A percentile compares a stretch with the other conserved stretches of the same genome.
These are phyloP conservation scores for Gastrolobium bilobum DNA, from an alignment of 306 rosid species.

Conservation along the genomic window DNA sequence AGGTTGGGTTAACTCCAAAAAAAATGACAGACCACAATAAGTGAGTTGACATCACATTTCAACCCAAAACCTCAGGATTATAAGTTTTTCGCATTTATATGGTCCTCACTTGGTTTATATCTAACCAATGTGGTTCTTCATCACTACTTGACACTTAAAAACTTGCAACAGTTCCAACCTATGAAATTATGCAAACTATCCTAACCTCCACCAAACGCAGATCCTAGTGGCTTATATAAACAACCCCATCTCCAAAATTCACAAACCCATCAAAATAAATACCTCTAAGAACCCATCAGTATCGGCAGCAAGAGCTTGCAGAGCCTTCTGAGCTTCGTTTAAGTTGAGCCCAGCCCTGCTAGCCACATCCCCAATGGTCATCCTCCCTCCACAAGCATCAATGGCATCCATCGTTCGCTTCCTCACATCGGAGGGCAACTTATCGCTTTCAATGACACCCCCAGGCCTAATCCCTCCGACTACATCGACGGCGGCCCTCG, in stretches of 20 bases:
- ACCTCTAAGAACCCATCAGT: constrained; percentile 93
- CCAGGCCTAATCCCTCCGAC: constrained; percentile 70
- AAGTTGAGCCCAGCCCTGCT: constrained; percentile 87
- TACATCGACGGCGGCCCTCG: constrained; percentile 64
- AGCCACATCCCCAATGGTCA: constrained; percentile 90
- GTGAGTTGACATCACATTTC: too few species aligned
- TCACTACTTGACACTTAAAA: too few species aligned
- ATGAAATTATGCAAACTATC: too few species aligned
- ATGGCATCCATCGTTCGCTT: constrained; percentile 96
- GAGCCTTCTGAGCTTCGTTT: constrained; percentile 87
- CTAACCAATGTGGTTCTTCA: too few species aligned
- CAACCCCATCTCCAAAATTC: not conserved
- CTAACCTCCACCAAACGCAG: too few species aligned
- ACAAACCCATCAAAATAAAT: not conserved
- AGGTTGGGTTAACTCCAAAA: too few species aligned
- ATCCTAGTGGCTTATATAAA: too few species aligned
- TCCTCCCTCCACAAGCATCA: constrained; percentile 83
- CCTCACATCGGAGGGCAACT: constrained; percentile 77
- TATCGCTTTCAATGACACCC: constrained; percentile 78
- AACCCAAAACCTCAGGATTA: too few species aligned
- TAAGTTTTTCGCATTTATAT: too few species aligned
- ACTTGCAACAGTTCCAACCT: too few species aligned
- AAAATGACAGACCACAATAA: too few species aligned
- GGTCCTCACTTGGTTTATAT: too few species aligned
- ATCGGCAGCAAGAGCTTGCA: constrained; percentile 94